Conservation (phyloP, 306 rosid species). For the Prunus mongolica region DNA sequence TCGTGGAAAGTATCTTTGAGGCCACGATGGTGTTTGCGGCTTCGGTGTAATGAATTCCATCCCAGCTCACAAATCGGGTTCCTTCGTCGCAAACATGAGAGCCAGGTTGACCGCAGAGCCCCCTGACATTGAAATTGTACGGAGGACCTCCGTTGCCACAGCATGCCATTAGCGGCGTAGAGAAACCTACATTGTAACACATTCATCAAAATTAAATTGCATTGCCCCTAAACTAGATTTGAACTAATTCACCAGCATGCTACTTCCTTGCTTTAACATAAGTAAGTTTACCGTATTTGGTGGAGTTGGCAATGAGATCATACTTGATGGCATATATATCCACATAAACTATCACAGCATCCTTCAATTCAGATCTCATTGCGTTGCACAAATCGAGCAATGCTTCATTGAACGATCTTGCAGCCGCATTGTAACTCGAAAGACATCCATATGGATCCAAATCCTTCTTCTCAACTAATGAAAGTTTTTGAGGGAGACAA, state of each 20-base stretch:
- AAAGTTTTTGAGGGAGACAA: conserved; percentile 79
- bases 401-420: conserved; percentile 64
- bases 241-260: background rate
- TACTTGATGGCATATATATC: conserved; percentile 72
- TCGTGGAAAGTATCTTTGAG: conserved; percentile 54
- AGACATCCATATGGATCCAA: conserved; percentile 72
- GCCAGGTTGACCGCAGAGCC: conserved; percentile 65
- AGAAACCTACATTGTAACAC: conserved; percentile 49
- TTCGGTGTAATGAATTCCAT: conserved; percentile 74
- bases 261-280: background rate
- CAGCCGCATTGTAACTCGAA: conserved; percentile 63
- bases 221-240: too few relatives aligned
- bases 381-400: conserved; percentile 38
- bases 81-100: conserved; percentile 63
- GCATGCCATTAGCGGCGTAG: conserved; percentile 76
- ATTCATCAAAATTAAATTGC: background rate
- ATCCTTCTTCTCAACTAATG: conserved; percentile 40
- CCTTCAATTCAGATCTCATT: conserved; percentile 57
- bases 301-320: conserved; percentile 68
- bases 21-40: conserved; percentile 69
- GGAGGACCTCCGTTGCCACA: conserved; percentile 95
- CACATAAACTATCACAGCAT: conserved; percentile 63
- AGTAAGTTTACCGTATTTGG: conserved; percentile 51
- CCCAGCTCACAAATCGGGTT: conserved; percentile 64
- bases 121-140: conserved; percentile 61